These are phyloP conservation scores for Pigoraptor vietnamica DNA, from an alignment of 78 protist genomes.

Conservation along the genomic window DNA sequence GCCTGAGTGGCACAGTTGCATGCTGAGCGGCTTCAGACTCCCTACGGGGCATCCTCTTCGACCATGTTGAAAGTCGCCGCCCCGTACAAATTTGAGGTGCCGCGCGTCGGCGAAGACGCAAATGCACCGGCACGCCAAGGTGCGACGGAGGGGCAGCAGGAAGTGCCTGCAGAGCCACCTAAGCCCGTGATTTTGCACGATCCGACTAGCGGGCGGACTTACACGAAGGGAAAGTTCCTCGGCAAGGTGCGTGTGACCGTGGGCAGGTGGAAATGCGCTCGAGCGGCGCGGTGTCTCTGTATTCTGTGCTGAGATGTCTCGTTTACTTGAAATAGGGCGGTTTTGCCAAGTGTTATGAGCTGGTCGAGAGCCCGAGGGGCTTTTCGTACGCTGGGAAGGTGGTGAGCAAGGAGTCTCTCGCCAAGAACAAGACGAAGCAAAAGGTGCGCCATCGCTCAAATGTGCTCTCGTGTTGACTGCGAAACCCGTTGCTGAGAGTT, in stretches of 20 bases:
- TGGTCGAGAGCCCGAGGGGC: conserved; percentile 59
- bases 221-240: background rate
- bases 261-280: background rate
- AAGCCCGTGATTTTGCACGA: background rate
- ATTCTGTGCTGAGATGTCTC: too few relatives aligned
- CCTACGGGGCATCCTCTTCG: too few relatives aligned
- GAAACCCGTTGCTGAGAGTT: background rate
- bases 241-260: background rate
- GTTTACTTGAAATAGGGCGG: too few relatives aligned
- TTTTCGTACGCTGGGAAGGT: conserved; percentile 80
- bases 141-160: background rate
- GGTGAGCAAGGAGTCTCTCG: conserved; percentile 63
- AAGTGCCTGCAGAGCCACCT: background rate
- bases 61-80: background rate
- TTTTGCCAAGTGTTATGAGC: conserved; percentile 83
- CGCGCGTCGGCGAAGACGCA: background rate
- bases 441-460: background rate
- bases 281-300: background rate
- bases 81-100: background rate
- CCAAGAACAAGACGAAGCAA: conserved; percentile 67
- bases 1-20: too few relatives aligned
- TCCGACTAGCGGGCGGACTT: background rate
- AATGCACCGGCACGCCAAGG: background rate
- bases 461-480: background rate
- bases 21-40: too few relatives aligned